Conservation (phyloP, 331 rosid genomes). For the Quercus tomentella region DNA sequence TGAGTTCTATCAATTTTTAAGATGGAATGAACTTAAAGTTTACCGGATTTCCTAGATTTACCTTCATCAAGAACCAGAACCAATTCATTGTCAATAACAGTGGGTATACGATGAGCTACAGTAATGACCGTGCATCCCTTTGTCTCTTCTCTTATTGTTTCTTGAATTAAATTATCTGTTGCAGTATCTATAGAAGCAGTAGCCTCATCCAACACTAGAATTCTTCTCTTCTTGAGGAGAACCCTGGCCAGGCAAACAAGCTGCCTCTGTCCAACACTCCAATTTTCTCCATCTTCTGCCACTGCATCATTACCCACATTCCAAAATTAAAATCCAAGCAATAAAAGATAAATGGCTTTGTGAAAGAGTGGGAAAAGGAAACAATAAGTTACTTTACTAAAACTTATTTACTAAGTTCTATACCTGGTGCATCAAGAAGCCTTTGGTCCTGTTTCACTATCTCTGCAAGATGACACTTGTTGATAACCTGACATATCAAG, state of each 20-base stretch:
- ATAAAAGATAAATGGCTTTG: neutral
- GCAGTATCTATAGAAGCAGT: conserved; percentile 87
- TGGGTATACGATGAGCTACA: conserved; percentile 84
- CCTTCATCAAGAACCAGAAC: conserved; percentile 86
- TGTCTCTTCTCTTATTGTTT: conserved; percentile 72
- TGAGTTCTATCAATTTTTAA: neutral
- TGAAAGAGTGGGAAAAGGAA: neutral
- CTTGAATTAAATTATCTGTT: conserved; percentile 75
- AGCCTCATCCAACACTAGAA: conserved; percentile 85
- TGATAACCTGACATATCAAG: conserved; percentile 53
- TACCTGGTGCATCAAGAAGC: conserved; percentile 89
- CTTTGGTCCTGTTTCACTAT: conserved; percentile 57
- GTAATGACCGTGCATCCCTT: conserved; percentile 77
- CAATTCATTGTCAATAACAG: conserved; percentile 78
- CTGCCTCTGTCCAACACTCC: conserved; percentile 97
- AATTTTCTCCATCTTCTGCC: conserved; percentile 91
- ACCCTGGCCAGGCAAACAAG: conserved; percentile 84
- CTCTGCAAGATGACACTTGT: conserved; percentile 63
- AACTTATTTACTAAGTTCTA: conserved; percentile 1
- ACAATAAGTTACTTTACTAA: neutral
- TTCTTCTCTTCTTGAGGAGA: conserved; percentile 64
- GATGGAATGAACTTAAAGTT: neutral
- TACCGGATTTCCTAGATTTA: conserved; percentile 9
- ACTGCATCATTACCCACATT: conserved; percentile 40
- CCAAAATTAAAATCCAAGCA: neutral